Evolutionary conservation across 2,329 filamentous ascomycete species (phyloP).

Genomic region (Botrytis medusae): DNA sequence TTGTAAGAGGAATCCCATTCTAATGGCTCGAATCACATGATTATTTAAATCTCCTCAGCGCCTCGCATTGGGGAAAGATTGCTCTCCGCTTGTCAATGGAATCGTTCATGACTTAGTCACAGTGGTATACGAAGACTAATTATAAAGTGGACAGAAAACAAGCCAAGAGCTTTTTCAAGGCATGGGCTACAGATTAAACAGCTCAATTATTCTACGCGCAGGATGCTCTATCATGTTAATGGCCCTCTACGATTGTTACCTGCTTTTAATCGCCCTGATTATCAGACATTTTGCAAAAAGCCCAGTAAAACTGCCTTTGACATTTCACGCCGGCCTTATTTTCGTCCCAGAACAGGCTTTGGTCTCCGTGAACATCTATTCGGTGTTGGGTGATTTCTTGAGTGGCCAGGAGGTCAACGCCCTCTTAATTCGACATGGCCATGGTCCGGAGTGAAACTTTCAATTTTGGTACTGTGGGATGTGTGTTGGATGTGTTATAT

Average conservation of each 20-base stretch:
- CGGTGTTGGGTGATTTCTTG: constrained; percentile 34
- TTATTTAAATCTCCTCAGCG: neutral
- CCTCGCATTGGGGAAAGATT: neutral
- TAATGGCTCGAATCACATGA: neutral
- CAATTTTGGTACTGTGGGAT: constrained; percentile 34
- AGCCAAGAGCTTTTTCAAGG: neutral
- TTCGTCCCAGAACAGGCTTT: constrained; percentile 1
- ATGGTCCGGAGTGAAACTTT: constrained; percentile 33
- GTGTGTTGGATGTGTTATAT: constrained; percentile 36
- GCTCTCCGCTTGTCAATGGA: neutral
- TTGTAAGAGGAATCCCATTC: neutral
- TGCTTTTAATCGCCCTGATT: constrained; percentile 10
- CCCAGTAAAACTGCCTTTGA: neutral
- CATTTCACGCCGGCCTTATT: constrained; percentile 2
- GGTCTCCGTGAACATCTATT: constrained; percentile 25
- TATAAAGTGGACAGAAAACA: neutral
- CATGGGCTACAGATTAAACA: neutral
- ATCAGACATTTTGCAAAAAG: neutral
- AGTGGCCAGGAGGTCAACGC: constrained; percentile 32
- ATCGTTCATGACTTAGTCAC: neutral
- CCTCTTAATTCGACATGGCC: constrained; percentile 35
- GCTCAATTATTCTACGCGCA: neutral
- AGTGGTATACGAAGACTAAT: neutral
- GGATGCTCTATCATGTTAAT: neutral
- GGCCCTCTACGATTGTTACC: neutral